Percentiles rank a stretch among this genome's conserved stretches.
Evolutionary conservation across 306 rosid genomes (phyloP).

Genomic region (Chamaecrista fasciculata): DNA sequence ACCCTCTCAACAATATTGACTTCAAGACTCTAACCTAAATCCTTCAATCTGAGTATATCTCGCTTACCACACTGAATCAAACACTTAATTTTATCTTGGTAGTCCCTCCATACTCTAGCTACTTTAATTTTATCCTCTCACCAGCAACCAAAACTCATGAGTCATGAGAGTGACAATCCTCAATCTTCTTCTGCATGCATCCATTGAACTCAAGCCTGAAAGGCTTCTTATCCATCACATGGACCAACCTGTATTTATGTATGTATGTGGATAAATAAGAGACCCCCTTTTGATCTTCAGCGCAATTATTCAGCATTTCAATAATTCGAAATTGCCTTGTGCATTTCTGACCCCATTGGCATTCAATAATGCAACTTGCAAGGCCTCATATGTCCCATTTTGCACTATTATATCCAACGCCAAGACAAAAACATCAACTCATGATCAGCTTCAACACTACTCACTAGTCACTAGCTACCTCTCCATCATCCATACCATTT

Average conservation of each 20-base stretch:
- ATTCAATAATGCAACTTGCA: slow-evolving; percentile 45
- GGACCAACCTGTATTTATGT: slow-evolving; percentile 82
- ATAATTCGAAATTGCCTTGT: slow-evolving; percentile 20
- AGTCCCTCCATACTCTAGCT: neutral
- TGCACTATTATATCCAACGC: slow-evolving; percentile 20
- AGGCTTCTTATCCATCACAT: slow-evolving; percentile 45
- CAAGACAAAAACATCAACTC: slow-evolving; percentile 37
- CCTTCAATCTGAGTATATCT: too few species aligned
- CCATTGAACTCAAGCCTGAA: slow-evolving; percentile 23
- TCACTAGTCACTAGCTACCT: slow-evolving; percentile 20
- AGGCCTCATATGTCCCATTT: slow-evolving; percentile 27
- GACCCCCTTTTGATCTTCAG: slow-evolving; percentile 12
- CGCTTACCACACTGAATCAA: too few species aligned
- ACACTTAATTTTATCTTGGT: too few species aligned
- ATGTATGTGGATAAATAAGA: slow-evolving; percentile 27
- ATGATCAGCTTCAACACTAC: too few species aligned
- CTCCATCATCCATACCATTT: slow-evolving; percentile 12
- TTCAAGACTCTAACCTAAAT: too few species aligned
- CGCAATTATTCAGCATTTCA: slow-evolving; percentile 36
- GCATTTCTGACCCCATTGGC: slow-evolving; percentile 17
- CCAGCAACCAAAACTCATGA: slow-evolving; percentile 45
- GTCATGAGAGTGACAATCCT: slow-evolving; percentile 18
- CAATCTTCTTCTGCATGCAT: slow-evolving; percentile 19
- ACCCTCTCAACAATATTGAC: too few species aligned
- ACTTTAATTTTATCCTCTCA: slow-evolving; percentile 30